Percentiles rank a stretch among this genome's conserved stretches.
These are phyloP conservation scores for Rugosomyces carneus DNA, from an alignment of 1,284 basidiomycete genomes.

Conservation along the genomic window DNA sequence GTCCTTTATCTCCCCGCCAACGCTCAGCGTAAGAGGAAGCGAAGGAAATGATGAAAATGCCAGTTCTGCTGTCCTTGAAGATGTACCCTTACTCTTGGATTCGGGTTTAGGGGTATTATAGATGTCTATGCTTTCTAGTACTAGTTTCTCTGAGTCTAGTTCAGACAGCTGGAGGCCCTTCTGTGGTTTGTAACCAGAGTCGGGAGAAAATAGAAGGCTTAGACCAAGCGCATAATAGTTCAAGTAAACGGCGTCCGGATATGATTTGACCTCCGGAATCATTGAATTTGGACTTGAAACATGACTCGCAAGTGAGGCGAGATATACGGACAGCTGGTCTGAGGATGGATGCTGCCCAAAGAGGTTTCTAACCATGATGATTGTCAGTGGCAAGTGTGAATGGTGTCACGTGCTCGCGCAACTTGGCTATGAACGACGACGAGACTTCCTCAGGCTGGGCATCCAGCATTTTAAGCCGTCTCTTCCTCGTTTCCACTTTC, in stretches of 20 bases:
- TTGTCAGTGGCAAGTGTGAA: background rate
- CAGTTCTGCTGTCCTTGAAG: slow-evolving; percentile 33
- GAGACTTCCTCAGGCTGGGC: slow-evolving; percentile 7
- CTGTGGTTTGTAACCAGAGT: slow-evolving; percentile 53
- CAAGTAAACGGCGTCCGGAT: slow-evolving; percentile 78
- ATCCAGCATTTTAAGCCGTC: slow-evolving; percentile 13
- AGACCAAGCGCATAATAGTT: slow-evolving; percentile 77
- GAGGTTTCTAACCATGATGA: slow-evolving; percentile 31
- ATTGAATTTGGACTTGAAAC: slow-evolving; percentile 16
- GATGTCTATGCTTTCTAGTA: slow-evolving; percentile 71
- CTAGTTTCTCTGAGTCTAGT: slow-evolving; percentile 43
- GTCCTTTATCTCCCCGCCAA: slow-evolving; percentile 32
- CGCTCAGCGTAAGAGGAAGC: slow-evolving; percentile 39
- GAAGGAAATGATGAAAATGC: slow-evolving; percentile 51
- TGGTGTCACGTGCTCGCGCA: slow-evolving; percentile 5
- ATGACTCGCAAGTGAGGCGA: slow-evolving; percentile 32
- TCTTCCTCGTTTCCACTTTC: slow-evolving; percentile 18
- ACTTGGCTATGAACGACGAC: slow-evolving; percentile 12
- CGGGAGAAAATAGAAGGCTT: slow-evolving; percentile 67
- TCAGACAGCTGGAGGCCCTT: slow-evolving; percentile 39
- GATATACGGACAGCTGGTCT: slow-evolving; percentile 34
- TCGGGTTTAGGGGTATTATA: slow-evolving; percentile 53
- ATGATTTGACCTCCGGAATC: slow-evolving; percentile 66
- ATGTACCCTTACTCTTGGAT: slow-evolving; percentile 25
- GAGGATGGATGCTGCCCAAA: slow-evolving; percentile 42